Base-by-base conservation (phyloP, 2,329 filamentous ascomycete genomes). In the Talaromyces atroroseus region DNA sequence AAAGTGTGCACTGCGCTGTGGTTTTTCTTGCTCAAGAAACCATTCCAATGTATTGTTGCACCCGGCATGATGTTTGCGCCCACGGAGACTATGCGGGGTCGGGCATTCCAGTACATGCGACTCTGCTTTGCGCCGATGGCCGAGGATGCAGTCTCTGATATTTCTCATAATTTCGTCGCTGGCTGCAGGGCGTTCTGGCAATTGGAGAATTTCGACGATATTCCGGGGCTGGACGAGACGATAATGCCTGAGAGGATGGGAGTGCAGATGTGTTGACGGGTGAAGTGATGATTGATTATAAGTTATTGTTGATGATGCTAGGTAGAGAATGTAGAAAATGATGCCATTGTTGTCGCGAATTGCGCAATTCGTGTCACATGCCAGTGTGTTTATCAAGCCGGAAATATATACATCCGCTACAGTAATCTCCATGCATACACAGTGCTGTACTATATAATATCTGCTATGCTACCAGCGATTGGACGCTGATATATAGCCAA, bases 111-210 rank as follows among this genome's bases (percentile, higher is more conserved):
- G 62, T 92, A 86, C 68, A 85, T 85, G 69, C 78, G 92, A 14
- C 67, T 96, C 36, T 95, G 90, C 73, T 96, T 96, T 73, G 90
- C 90, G 1, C 90, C 91, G 1, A 87, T 91, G 71, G 78, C 82
- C n/a, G 86, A 87, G 54, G 84, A 87, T 40, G 82, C 87, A 42
- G 76, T 96, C 5, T 80, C 79, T 23, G 71, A 73, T 5, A 83
- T 85, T 60, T 84, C 82, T 6, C 74, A 81, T 66, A 74, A 86
- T 24, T 85, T 95, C 65, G 84, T 82, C 0, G 79, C 84, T 34
- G 90, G 86, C 0, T 80, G 90, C 20, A 80, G 84, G 58, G 80
- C 78, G 23, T 96, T 96, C 71, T 96, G 89, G 86, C 78, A 80
- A 61, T 84, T 94, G 63, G 89, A 86, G 76, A 80, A 82, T 38